These are phyloP conservation scores for Mycena leptocephala DNA, from an alignment of 768 basidiomycete species.

Conservation along the genomic window DNA sequence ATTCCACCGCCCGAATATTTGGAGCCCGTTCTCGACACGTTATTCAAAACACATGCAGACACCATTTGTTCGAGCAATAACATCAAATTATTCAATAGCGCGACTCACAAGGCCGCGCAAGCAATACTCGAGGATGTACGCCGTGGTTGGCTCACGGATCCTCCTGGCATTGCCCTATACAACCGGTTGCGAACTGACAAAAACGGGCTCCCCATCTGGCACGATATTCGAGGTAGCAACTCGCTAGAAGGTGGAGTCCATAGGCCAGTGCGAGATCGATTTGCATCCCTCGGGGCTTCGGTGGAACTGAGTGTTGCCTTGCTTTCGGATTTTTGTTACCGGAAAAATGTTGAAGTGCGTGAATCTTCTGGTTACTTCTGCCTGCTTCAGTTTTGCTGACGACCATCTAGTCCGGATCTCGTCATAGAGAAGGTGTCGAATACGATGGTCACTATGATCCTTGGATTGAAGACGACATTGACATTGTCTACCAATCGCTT, in stretches of 20 bases:
- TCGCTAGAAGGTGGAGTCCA: background rate
- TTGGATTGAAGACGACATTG: conserved; percentile 18
- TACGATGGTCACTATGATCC: conserved; percentile 18
- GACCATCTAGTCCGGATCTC: conserved; percentile 3
- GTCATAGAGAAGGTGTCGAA: background rate
- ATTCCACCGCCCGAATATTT: background rate
- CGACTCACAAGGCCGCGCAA: background rate
- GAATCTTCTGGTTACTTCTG: background rate
- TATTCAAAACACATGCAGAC: background rate
- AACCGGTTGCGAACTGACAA: background rate
- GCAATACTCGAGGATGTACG: background rate
- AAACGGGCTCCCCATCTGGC: background rate
- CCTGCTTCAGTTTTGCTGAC: background rate
- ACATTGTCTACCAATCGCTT: conserved; percentile 3
- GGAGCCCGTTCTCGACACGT: background rate
- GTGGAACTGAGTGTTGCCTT: conserved; percentile 5
- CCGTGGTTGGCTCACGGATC: background rate
- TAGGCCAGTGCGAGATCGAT: background rate
- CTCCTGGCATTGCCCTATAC: background rate
- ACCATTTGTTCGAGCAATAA: background rate
- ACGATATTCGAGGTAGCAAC: background rate
- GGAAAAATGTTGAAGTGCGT: conserved; percentile 17
- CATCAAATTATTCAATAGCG: background rate
- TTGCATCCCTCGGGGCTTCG: background rate
- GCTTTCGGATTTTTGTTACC: conserved; percentile 10